A percentile compares a stretch with the other conserved stretches of the same genome.
phyloP scores from a whole-genome alignment of 139 green algal species.

The Tetratostichococcus sp. region DNA sequence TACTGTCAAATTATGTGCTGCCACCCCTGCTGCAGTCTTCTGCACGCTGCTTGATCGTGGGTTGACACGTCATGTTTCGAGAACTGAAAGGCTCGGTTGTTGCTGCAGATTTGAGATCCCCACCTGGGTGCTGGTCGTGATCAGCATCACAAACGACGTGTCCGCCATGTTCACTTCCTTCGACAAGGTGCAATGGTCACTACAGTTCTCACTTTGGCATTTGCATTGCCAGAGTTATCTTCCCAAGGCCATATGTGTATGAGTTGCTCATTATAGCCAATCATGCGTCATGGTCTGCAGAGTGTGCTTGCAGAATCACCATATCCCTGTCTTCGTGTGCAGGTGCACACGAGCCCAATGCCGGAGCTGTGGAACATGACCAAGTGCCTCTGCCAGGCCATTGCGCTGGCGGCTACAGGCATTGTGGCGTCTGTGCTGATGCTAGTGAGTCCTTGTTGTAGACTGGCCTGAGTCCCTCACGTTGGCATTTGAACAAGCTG shows the following conservation, averaged over 20 bases:
- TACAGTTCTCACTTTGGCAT: not conserved
- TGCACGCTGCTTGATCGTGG: too few relatives aligned
- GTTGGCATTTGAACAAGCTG: too few relatives aligned
- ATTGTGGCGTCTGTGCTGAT: slow-evolving; percentile 2
- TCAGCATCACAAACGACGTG: slow-evolving; percentile 41
- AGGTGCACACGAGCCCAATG: slow-evolving; percentile 25
- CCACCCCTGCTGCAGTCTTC: too few relatives aligned
- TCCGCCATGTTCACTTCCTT: slow-evolving; percentile 33
- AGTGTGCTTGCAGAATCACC: not conserved
- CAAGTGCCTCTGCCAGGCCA: slow-evolving; percentile 21
- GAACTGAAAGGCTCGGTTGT: too few relatives aligned
- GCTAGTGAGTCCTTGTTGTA: not conserved
- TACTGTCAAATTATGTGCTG: too few relatives aligned
- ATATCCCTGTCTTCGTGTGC: not conserved
- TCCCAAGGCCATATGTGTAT: too few relatives aligned
- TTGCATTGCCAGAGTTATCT: too few relatives aligned
- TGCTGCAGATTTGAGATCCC: slow-evolving; percentile 28
- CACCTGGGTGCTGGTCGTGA: slow-evolving; percentile 16
- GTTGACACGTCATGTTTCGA: too few relatives aligned
- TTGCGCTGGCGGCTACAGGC: slow-evolving; percentile 4
- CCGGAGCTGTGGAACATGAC: slow-evolving; percentile 38
- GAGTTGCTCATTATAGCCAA: too few relatives aligned
- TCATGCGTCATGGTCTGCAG: too few relatives aligned
- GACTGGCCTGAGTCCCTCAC: too few relatives aligned
- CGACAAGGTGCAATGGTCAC: slow-evolving; percentile 19